Percentiles rank a stretch among this genome's conserved stretches.
phyloP scores from a whole-genome alignment of 1,139 yeast species.

The Suhomyces bolitotheri region DNA sequence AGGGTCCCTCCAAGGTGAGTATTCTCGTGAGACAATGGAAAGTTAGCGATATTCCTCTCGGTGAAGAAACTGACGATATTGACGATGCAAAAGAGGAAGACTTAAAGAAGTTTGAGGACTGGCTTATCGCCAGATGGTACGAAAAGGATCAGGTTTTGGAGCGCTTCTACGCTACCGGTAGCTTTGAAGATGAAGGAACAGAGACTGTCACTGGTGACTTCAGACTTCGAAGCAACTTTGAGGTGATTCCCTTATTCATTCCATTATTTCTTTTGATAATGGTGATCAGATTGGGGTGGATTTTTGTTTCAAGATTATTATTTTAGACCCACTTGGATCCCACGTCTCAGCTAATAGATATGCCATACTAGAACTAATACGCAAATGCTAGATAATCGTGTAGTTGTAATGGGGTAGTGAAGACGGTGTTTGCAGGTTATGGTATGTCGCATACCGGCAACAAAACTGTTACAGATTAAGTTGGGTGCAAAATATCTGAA shows the following conservation, averaged over 20 bases:
- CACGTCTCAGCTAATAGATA: too few species aligned
- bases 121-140: slow-evolving; percentile 78
- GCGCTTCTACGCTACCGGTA: slow-evolving; percentile 57
- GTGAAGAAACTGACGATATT: slow-evolving; percentile 46
- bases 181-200: slow-evolving; percentile 37
- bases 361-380: too few species aligned
- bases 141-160: slow-evolving; percentile 74
- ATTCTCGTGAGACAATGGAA: slow-evolving; percentile 62
- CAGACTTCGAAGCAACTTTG: slow-evolving; percentile 17
- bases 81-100: slow-evolving; percentile 47
- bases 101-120: slow-evolving; percentile 57
- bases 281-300: slow-evolving; percentile 12
- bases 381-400: too few species aligned
- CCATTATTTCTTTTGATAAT: slow-evolving; percentile 14
- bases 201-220: slow-evolving; percentile 14
- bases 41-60: slow-evolving; percentile 66
- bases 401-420: too few species aligned
- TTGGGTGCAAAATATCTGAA: slow-evolving; percentile 9
- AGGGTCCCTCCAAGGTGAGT: slow-evolving; percentile 66
- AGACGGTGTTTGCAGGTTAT: slow-evolving; percentile 1
- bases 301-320: slow-evolving; percentile 3
- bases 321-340: too few species aligned
- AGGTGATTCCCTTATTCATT: slow-evolving; percentile 19
- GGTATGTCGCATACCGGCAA: not conserved
- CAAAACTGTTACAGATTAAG: not conserved